phyloP scores from a whole-genome alignment of 2,329 filamentous ascomycete genomes.

The Trichophyton equinum region DNA sequence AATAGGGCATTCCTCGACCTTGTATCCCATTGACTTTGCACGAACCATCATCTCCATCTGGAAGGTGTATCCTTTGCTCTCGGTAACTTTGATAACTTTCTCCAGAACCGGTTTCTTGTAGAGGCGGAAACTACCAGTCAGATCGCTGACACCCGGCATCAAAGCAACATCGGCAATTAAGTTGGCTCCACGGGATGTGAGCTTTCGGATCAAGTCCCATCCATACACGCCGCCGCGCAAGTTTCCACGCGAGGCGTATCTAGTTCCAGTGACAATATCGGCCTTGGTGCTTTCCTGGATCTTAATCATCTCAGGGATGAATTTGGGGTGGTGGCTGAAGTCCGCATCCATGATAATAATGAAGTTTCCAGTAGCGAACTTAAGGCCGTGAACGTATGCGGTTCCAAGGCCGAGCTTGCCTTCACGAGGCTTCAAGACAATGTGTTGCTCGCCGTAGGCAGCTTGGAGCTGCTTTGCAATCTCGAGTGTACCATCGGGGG shows the following conservation, averaged over 20 bases:
- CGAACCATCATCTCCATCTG: conserved; percentile 99
- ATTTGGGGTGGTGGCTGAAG: conserved; percentile 98
- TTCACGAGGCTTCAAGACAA: conserved; percentile 73
- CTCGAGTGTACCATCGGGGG: conserved; percentile 85
- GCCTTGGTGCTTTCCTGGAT: conserved; percentile 66
- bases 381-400: conserved; percentile 86
- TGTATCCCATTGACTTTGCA: conserved; percentile 89
- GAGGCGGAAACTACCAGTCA: conserved; percentile 87
- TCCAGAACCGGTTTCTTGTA: conserved; percentile 86
- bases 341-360: conserved; percentile 99
- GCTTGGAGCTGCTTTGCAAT: conserved; percentile 83
- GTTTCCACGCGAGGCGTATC: conserved; percentile 64
- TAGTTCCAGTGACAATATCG: conserved; percentile 93
- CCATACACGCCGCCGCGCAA: conserved; percentile 69
- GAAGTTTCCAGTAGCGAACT: conserved; percentile 83
- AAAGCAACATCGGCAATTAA: conserved; percentile 91
- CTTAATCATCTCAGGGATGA: conserved; percentile 87
- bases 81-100: conserved; percentile 77
- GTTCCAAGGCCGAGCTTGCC: conserved; percentile 97
- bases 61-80: conserved; percentile 96
- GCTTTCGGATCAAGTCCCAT: conserved; percentile 86
- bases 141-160: conserved; percentile 82
- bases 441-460: conserved; percentile 61
- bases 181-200: conserved; percentile 64
- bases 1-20: conserved; percentile 90